These are phyloP conservation scores for Microdochium trichocladiopsis DNA, from an alignment of 2,329 filamentous ascomycete species.

Conservation along the genomic window DNA sequence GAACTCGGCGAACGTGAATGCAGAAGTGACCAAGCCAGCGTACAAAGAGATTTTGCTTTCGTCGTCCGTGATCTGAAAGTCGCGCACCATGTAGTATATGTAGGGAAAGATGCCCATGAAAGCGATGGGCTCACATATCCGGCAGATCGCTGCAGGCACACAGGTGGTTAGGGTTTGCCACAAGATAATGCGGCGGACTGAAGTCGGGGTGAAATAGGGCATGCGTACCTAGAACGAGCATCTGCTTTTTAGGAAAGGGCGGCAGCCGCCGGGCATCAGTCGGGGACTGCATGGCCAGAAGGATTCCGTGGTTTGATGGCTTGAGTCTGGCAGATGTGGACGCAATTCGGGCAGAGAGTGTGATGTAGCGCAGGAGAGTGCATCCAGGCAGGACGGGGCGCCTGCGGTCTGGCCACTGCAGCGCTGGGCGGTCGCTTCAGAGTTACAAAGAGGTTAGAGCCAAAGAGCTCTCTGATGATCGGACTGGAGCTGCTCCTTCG, in stretches of 20 bases:
- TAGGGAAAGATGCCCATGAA: conserved; percentile 99
- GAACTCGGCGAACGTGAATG: conserved; percentile 95
- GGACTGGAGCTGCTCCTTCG: too few species aligned
- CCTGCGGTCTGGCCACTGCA: too few species aligned
- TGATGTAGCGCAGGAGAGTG: too few species aligned
- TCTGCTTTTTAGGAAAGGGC: conserved; percentile 27
- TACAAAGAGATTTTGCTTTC: conserved; percentile 81
- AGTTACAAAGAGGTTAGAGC: too few species aligned
- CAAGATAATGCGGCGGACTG: neutral
- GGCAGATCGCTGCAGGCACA: conserved; percentile 63
- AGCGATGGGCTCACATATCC: conserved; percentile 96
- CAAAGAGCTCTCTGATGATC: too few species aligned
- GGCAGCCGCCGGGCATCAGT: conserved; percentile 8
- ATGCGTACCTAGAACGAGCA: conserved; percentile 27
- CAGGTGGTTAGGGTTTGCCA: neutral
- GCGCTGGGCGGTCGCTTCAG: too few species aligned
- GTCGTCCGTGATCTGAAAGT: conserved; percentile 78
- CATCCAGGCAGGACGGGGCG: too few species aligned
- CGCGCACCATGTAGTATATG: conserved; percentile 94
- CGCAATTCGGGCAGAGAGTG: too few species aligned
- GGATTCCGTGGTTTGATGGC: too few species aligned
- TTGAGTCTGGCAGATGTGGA: too few species aligned
- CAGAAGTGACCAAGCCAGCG: conserved; percentile 91
- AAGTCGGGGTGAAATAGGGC: neutral
- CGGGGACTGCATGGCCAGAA: neutral